Evolutionary conservation across 257 asterid species (phyloP), one percentile per base, ranked within the genome.

Genomic region (Penstemon davidsonii): DNA sequence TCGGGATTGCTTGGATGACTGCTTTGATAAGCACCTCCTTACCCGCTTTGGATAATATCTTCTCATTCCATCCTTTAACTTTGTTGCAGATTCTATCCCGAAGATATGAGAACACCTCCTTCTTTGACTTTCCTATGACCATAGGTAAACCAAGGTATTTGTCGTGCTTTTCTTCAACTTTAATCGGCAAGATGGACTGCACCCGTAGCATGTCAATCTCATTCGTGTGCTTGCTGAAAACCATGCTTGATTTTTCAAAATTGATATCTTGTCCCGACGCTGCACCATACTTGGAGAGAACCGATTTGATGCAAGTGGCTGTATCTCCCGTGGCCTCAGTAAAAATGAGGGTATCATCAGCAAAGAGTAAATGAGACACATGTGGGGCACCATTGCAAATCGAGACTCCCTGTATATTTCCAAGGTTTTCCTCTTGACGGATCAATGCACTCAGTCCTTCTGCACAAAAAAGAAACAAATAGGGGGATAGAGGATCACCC

Each of bases 301-400:
- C 6, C 1, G 3, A 0, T 1, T 5, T 8, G 8, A 55, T 36
- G 2, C 4, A 1, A 0, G 0, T 0, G 8, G 5, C 12, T 0
- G 42, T n/a, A 12, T 55, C 61, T 13, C 0, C 5, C 4, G 3
- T 25, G 0, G 42, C 61, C 19, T 55, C 39, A 55, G 42, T 6
- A 0, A 55, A 55, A 0, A 54, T 15, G 4, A 54, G 3, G 7
- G 60, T 54, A 6, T 54, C 39, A 54, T 54, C 39, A 0, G 61
- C 42, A 25, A 55, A 25, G 7, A 55, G 33, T 6, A 55, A 8
- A 7, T 55, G 61, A 6, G 61, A 25, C 3, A 55, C 42, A 25
- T 3, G 0, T 4, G 61, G 61, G 0, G 42, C 42, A 0, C 12
- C 41, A 4, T 0, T 0, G 4, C 42, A 6, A 13, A 51, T 13